A percentile compares a stretch with the other conserved stretches of the same genome.
Evolutionary conservation across 805 yeast genomes (phyloP).

Genomic region (Yarrowia divulgata): DNA sequence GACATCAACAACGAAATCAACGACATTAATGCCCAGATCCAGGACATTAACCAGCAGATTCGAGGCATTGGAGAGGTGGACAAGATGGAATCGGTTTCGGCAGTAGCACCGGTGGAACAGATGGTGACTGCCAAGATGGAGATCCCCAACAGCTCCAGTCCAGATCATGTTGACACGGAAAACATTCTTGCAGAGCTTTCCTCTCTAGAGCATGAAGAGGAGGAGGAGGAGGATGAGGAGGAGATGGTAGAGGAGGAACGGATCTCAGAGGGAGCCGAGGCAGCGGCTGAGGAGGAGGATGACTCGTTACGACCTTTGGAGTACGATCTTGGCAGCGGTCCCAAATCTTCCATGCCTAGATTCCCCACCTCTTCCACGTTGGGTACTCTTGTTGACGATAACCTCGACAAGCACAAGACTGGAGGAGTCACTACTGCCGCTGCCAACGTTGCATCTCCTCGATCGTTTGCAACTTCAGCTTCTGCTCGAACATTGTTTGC

Average conservation of each 20-base stretch:
- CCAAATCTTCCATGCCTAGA: conserved; percentile 2
- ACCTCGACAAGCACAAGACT: neutral
- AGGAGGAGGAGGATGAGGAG: neutral
- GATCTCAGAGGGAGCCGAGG: neutral
- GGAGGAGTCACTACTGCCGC: neutral
- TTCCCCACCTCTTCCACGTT: conserved; percentile 33
- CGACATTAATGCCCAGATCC: conserved; percentile 31
- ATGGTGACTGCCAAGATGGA: conserved; percentile 19
- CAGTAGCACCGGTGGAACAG: conserved; percentile 10
- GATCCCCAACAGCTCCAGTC: no score
- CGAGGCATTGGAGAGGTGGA: conserved; percentile 20
- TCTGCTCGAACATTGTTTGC: conserved; percentile 30
- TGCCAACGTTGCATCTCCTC: neutral
- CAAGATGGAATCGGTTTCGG: conserved; percentile 4
- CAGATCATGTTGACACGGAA: conserved; percentile 8
- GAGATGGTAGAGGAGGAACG: neutral
- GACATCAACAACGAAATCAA: conserved; percentile 37
- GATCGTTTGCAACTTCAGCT: conserved; percentile 31
- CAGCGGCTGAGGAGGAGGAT: neutral
- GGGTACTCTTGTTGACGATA: conserved; percentile 23
- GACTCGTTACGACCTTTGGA: conserved; percentile 30
- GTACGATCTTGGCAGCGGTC: conserved; percentile 16
- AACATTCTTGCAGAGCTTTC: conserved; percentile 25
- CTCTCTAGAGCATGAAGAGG: conserved; percentile 4
- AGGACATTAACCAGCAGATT: conserved; percentile 32